phyloP scores from a whole-genome alignment of 305 asterid genomes.

The Solanum hybrid region DNA sequence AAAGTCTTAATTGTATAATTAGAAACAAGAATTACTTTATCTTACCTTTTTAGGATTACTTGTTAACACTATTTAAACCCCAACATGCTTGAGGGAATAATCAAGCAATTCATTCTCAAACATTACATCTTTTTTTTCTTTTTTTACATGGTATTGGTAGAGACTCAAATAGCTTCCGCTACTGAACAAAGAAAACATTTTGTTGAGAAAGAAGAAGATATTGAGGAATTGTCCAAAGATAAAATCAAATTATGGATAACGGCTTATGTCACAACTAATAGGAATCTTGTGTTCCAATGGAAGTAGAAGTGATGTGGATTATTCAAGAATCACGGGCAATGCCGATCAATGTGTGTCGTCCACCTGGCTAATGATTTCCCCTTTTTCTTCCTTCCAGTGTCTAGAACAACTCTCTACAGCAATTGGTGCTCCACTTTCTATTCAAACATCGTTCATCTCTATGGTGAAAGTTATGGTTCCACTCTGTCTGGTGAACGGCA shows the following conservation, averaged over 20 bases:
- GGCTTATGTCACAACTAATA: background rate
- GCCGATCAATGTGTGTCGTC: background rate
- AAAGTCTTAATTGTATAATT: background rate
- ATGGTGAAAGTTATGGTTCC: background rate
- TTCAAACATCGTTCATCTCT: background rate
- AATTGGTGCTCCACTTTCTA: background rate
- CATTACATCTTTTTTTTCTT: background rate
- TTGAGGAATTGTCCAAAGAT: background rate
- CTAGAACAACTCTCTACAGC: background rate
- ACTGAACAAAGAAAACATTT: background rate
- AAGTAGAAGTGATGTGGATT: background rate
- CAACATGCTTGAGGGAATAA: background rate
- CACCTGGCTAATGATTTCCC: background rate
- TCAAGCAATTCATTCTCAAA: background rate
- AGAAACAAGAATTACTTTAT: background rate
- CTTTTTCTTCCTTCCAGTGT: background rate
- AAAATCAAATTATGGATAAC: background rate
- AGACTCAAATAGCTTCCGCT: background rate
- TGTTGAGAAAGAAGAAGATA: background rate
- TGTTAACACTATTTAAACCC: background rate
- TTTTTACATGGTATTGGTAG: background rate
- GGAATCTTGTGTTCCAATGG: background rate
- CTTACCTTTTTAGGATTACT: background rate
- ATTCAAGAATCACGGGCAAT: background rate
- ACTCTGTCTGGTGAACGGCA: background rate